Percentiles rank a stretch among this genome's conserved stretches.
phyloP scores from a whole-genome alignment of 179 eudicot species.

The Camellia oleifera region DNA sequence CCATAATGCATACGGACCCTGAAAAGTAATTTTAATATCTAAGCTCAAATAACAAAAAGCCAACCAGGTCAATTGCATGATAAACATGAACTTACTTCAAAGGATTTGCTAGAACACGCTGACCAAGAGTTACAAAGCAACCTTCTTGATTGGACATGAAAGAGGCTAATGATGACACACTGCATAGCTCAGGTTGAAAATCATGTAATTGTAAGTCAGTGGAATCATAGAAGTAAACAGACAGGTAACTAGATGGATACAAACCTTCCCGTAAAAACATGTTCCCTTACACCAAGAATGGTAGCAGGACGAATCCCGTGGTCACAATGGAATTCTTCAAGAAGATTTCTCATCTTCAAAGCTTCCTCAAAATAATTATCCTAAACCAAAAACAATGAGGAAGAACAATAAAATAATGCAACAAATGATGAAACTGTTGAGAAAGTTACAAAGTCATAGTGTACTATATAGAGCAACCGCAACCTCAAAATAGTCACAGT shows the following conservation, averaged over 20 bases:
- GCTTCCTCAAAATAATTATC: conserved; percentile 99
- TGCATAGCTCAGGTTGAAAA: conserved; percentile 36
- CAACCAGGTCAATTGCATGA: not conserved
- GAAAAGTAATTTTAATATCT: conserved; percentile 16
- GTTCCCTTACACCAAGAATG: conserved; percentile 98
- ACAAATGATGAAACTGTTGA: not conserved
- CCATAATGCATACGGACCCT: conserved; percentile 99
- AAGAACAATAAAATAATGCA: not conserved
- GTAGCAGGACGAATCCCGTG: conserved; percentile 86
- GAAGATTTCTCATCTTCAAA: conserved; percentile 98
- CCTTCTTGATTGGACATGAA: conserved; percentile 99
- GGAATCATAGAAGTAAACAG: not conserved
- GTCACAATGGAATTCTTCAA: conserved; percentile 75
- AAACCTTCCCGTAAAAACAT: conserved; percentile 98
- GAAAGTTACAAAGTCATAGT: not conserved
- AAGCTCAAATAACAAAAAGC: not conserved
- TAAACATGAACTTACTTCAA: conserved; percentile 61
- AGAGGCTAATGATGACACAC: conserved; percentile 97
- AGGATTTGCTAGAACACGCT: conserved; percentile 96
- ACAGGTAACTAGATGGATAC: conserved; percentile 6
- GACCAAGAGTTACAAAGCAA: conserved; percentile 99
- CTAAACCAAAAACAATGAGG: conserved; percentile 33
- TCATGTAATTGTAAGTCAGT: not conserved
- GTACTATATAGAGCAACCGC: not conserved
- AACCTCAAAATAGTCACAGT: not conserved